Evolutionary conservation across 345 rosid species (phyloP).

Genomic region (Rhodamnia rubescens): DNA sequence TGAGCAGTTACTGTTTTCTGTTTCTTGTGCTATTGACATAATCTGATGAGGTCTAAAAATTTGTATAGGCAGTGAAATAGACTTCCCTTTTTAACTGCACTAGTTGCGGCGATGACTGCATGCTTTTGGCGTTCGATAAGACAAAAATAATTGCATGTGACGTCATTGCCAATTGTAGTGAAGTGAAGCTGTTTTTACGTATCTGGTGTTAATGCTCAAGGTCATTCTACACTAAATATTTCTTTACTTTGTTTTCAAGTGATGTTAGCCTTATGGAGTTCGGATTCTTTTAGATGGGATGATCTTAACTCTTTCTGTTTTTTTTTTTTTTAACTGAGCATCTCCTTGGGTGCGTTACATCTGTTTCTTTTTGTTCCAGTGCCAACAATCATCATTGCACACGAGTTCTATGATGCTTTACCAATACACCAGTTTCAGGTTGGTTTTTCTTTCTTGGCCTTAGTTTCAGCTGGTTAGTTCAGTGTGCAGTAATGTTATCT

Average conservation of each 20-base stretch:
- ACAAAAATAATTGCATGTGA: not conserved
- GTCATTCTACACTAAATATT: not conserved
- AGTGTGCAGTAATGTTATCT: not conserved
- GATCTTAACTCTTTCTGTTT: not conserved
- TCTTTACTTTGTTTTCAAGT: not conserved
- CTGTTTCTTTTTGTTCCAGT: slow-evolving; percentile 31
- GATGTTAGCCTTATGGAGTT: not conserved
- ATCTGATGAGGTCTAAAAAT: not conserved
- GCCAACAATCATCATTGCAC: slow-evolving; percentile 78
- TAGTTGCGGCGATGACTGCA: not conserved
- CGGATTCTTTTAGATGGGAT: not conserved
- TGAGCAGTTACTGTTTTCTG: not conserved
- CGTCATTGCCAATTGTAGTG: not conserved
- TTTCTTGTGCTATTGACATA: not conserved
- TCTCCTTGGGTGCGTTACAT: not conserved
- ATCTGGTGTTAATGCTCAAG: not conserved
- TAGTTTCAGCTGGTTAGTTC: not conserved
- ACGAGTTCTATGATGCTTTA: slow-evolving; percentile 93
- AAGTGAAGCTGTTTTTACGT: not conserved
- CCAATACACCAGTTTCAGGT: slow-evolving; percentile 98
- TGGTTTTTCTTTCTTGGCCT: slow-evolving; percentile 4
- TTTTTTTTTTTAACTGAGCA: not conserved
- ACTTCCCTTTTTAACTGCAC: not conserved
- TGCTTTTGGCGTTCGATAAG: not conserved
- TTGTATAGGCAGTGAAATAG: not conserved